These are phyloP conservation scores for Penicillium sp. DNA, from an alignment of 2,329 filamentous ascomycete genomes.

Conservation along the genomic window DNA sequence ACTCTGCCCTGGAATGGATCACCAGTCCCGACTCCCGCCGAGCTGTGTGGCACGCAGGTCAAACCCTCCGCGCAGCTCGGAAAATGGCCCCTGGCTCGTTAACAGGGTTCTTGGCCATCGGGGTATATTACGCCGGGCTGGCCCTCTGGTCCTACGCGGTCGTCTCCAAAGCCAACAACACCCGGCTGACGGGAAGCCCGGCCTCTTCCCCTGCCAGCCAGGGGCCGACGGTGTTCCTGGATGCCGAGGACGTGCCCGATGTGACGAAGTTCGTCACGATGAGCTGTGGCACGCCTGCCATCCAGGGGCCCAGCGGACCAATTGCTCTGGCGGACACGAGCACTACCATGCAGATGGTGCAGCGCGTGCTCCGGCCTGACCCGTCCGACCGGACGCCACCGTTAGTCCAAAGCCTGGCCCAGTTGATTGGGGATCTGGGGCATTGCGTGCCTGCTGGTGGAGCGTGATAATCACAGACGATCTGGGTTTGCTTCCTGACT, in stretches of 20 bases:
- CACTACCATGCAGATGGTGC: constrained; percentile 60
- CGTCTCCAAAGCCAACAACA: constrained; percentile 50
- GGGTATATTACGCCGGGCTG: constrained; percentile 68
- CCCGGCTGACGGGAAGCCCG: constrained; percentile 30
- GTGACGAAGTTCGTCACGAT: constrained; percentile 61
- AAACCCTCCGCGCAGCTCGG: constrained; percentile 64
- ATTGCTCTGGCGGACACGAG: constrained; percentile 57
- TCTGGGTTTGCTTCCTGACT: neutral
- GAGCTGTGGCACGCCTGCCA: constrained; percentile 57
- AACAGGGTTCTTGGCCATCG: constrained; percentile 68
- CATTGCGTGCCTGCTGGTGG: constrained; percentile 9
- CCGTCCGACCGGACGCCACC: constrained; percentile 57
- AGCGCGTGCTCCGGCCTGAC: constrained; percentile 59
- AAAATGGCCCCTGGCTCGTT: constrained; percentile 56
- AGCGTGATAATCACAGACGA: neutral
- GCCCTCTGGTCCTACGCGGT: constrained; percentile 72
- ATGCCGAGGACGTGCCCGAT: constrained; percentile 56
- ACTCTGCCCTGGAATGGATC: constrained; percentile 42
- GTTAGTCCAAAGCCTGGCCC: constrained; percentile 68
- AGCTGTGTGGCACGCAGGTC: constrained; percentile 66
- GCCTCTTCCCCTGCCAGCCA: constrained; percentile 9
- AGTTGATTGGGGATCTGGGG: constrained; percentile 53
- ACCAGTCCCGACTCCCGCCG: constrained; percentile 43
- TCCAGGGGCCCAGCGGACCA: constrained; percentile 43
- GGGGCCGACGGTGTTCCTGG: constrained; percentile 53